Conservation (phyloP, 2,329 filamentous ascomycete genomes). For the Hymenoscyphus scutula region DNA sequence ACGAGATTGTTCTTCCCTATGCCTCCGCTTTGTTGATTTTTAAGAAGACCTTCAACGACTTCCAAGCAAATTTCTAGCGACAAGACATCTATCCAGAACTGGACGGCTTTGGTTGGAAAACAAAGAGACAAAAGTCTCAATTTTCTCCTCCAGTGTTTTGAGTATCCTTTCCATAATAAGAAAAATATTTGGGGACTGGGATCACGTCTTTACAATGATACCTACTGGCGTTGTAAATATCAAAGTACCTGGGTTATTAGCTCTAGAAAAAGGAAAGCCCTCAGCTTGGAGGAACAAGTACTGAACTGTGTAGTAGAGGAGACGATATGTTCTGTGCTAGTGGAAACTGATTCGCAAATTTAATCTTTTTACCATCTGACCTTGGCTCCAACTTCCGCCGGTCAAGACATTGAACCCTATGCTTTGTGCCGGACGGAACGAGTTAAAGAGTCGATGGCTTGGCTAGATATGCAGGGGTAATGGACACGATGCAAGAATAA, state of each 20-base stretch:
- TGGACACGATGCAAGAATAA: slow-evolving; percentile 42
- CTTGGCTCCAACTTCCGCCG: slow-evolving; percentile 4
- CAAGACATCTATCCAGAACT: slow-evolving; percentile 30
- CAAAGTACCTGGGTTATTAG: slow-evolving; percentile 42
- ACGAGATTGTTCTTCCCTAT: slow-evolving; percentile 44
- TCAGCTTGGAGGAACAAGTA: slow-evolving; percentile 39
- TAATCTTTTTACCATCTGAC: slow-evolving; percentile 38
- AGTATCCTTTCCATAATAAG: slow-evolving; percentile 41
- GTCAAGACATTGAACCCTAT: slow-evolving; percentile 19
- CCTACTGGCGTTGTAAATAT: slow-evolving; percentile 43
- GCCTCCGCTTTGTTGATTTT: slow-evolving; percentile 38
- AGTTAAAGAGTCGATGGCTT: slow-evolving; percentile 45
- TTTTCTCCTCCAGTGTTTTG: slow-evolving; percentile 45
- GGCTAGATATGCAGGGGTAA: slow-evolving; percentile 50
- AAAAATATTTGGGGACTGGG: slow-evolving; percentile 35
- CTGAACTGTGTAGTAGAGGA: slow-evolving; percentile 43
- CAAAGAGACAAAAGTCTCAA: slow-evolving; percentile 43
- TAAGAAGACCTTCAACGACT: slow-evolving; percentile 29
- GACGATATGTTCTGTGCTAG: slow-evolving; percentile 43
- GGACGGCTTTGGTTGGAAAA: slow-evolving; percentile 38
- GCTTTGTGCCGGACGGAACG: slow-evolving; percentile 32
- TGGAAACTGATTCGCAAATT: slow-evolving; percentile 44
- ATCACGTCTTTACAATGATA: slow-evolving; percentile 39
- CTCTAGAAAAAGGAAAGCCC: slow-evolving; percentile 29
- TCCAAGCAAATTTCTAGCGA: slow-evolving; percentile 28